Percentiles rank a stretch among this genome's conserved stretches.
Conservation (phyloP, 139 green algal species). For the Deuterostichococcus epilithicus region DNA sequence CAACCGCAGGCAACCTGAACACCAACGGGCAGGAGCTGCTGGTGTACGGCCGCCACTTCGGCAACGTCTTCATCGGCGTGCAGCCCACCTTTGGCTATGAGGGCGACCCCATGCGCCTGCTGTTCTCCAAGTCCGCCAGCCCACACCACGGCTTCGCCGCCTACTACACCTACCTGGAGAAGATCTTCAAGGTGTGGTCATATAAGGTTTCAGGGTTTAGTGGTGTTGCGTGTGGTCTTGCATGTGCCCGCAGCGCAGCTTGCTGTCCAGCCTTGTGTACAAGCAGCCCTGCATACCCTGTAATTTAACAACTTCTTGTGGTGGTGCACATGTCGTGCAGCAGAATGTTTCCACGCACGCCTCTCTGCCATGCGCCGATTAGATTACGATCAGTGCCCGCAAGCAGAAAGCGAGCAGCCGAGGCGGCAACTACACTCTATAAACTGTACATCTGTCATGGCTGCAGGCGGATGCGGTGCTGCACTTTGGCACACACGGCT, state of each 20-base stretch:
- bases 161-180: slow-evolving; percentile 99
- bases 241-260: too few relatives aligned
- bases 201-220: too few relatives aligned
- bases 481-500: slow-evolving; percentile 99
- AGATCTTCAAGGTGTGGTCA: slow-evolving; percentile 72
- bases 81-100: slow-evolving; percentile 99
- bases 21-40: slow-evolving; percentile 95
- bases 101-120: slow-evolving; percentile 98
- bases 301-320: too few relatives aligned
- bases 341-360: too few relatives aligned
- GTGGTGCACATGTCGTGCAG: too few relatives aligned
- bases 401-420: too few relatives aligned
- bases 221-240: too few relatives aligned
- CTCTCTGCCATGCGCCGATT: too few relatives aligned
- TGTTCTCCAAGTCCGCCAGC: slow-evolving; percentile 89
- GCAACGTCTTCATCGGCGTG: slow-evolving; percentile 99
- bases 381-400: too few relatives aligned
- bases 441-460: neutral
- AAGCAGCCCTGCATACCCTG: too few relatives aligned
- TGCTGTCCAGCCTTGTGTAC: too few relatives aligned
- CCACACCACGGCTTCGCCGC: slow-evolving; percentile 99
- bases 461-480: slow-evolving; percentile 90
- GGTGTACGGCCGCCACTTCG: slow-evolving; percentile 94
- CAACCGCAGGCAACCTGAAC: slow-evolving; percentile 90
- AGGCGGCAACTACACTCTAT: too few relatives aligned